Conservation (phyloP, 257 asterid species). For the Fraxinus anomala region DNA sequence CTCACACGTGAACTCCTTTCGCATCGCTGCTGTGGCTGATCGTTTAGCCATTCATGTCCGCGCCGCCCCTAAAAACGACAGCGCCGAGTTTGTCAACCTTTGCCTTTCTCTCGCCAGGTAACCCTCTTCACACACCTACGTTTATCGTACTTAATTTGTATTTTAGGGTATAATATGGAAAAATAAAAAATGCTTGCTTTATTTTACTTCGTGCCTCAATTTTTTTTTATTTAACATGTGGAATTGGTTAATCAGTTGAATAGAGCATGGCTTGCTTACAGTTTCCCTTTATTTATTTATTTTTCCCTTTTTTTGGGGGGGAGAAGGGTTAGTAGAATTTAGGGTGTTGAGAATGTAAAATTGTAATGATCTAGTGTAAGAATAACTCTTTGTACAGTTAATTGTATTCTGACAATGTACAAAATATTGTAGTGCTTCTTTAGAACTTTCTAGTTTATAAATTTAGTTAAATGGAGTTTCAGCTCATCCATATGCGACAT, state of each 20-base stretch:
- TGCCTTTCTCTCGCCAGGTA: conserved; percentile 75
- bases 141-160: background rate
- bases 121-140: background rate
- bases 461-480: background rate
- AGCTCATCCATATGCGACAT: background rate
- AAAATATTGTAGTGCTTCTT: background rate
- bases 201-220: background rate
- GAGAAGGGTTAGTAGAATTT: background rate
- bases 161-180: background rate
- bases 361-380: background rate
- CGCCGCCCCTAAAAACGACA: conserved; percentile 22
- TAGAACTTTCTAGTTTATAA: background rate
- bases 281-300: background rate
- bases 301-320: background rate
- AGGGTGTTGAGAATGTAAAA: background rate
- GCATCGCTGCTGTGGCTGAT: conserved; percentile 54
- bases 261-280: background rate
- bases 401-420: background rate
- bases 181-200: background rate
- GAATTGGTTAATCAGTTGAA: background rate
- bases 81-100: conserved; percentile 43
- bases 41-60: conserved; percentile 37
- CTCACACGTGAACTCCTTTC: conserved; percentile 40
- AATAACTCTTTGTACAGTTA: background rate
- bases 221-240: background rate